Conservation (phyloP, 192 early-diverging fungal species). For the Backusella liffmaniae region DNA sequence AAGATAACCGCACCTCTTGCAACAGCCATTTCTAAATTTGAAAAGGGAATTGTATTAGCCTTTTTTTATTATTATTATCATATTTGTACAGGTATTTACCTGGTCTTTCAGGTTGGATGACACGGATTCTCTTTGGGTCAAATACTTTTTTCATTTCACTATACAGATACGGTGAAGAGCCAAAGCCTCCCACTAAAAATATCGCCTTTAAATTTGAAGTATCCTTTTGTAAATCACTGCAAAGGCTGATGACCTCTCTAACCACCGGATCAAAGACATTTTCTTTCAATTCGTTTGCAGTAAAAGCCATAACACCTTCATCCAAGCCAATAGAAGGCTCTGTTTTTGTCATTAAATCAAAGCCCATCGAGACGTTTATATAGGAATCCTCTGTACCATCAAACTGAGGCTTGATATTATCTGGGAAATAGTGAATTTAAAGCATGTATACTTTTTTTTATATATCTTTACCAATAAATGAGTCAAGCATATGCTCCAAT, state of each 20-base stretch:
- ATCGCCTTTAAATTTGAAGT: conserved; percentile 40
- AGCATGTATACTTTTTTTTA: neutral
- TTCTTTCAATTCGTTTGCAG: conserved; percentile 38
- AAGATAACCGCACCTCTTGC: conserved; percentile 46
- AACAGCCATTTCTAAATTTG: conserved; percentile 35
- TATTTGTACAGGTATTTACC: conserved; percentile 2
- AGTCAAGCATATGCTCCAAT: conserved; percentile 35
- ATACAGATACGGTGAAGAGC: conserved; percentile 45
- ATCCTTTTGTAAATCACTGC: conserved; percentile 34
- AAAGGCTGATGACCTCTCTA: conserved; percentile 34
- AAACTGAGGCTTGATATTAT: conserved; percentile 37
- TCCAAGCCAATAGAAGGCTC: conserved; percentile 33
- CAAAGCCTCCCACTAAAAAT: conserved; percentile 54
- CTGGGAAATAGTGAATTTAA: neutral
- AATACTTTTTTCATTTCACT: conserved; percentile 46
- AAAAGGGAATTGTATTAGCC: neutral
- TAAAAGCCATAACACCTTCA: conserved; percentile 43
- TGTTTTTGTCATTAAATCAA: conserved; percentile 14
- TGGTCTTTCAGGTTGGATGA: conserved; percentile 22
- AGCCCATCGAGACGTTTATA: conserved; percentile 38
- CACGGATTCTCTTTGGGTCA: neutral
- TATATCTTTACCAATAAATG: conserved; percentile 28
- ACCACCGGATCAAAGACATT: conserved; percentile 52
- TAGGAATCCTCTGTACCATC: conserved; percentile 49
- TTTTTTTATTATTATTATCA: neutral